phyloP scores from a whole-genome alignment of 371 early-diverging fungal species.

The Actinomucor elegans region DNA sequence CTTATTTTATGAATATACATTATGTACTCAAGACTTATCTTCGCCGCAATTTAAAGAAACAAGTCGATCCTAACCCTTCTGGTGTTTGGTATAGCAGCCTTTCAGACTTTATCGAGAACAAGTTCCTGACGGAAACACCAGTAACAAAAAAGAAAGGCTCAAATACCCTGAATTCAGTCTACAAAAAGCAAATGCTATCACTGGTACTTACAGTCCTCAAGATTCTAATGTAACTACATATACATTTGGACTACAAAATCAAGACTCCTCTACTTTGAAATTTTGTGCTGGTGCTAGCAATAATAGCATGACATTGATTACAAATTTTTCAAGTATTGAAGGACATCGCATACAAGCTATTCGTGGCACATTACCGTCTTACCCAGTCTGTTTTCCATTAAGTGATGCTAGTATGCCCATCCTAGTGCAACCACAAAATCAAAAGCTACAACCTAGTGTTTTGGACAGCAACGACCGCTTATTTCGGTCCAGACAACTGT shows the following conservation, averaged over 20 bases:
- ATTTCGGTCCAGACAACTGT: no score
- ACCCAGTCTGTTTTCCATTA: no score
- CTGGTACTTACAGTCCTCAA: not conserved
- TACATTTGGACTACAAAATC: not conserved
- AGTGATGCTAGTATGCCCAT: no score
- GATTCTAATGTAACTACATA: not conserved
- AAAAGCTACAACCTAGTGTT: no score
- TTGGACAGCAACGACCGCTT: no score
- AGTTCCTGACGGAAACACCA: no score
- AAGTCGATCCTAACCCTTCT: not conserved
- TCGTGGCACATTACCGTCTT: no score
- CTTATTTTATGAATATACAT: not conserved
- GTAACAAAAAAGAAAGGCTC: not conserved
- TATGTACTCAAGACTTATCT: not conserved
- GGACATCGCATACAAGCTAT: not conserved
- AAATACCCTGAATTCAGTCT: not conserved
- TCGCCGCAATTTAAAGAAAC: not conserved
- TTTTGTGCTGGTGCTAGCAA: not conserved
- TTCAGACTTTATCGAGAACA: not conserved
- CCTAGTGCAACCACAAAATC: no score
- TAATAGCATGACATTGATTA: no score
- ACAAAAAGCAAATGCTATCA: not conserved
- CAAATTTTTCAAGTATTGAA: not conserved
- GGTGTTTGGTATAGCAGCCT: not conserved
- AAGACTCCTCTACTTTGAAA: not conserved